These are phyloP conservation scores for Santalum album DNA, from an alignment of 164 flowering plant genomes.

Conservation along the genomic window DNA sequence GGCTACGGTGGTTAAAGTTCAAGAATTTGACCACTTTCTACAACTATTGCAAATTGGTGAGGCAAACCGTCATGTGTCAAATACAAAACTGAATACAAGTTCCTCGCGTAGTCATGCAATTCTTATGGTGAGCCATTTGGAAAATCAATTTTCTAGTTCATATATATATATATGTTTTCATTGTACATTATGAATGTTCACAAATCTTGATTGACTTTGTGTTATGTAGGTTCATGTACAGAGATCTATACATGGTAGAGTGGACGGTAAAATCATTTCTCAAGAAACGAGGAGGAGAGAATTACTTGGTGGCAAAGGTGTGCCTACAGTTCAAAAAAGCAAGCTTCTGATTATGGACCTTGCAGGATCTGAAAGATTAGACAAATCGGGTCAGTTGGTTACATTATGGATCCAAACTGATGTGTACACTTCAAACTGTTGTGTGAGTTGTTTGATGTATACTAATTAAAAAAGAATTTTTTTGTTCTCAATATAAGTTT, in stretches of 20 bases:
- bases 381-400: constrained; percentile 66
- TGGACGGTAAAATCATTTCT: constrained; percentile 21
- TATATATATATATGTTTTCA: neutral
- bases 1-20: constrained; percentile 47
- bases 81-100: constrained; percentile 80
- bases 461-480: too few relatives aligned
- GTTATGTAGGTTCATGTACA: constrained; percentile 48
- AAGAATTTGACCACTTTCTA: constrained; percentile 52
- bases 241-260: constrained; percentile 29
- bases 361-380: constrained; percentile 88
- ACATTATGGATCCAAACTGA: neutral
- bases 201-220: constrained; percentile 1
- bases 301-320: constrained; percentile 13
- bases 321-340: constrained; percentile 59
- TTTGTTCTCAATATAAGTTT: too few relatives aligned
- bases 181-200: neutral
- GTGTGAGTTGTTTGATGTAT: too few relatives aligned
- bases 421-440: neutral
- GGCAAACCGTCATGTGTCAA: constrained; percentile 82
- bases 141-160: constrained; percentile 1
- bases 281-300: constrained; percentile 13
- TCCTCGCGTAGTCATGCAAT: constrained; percentile 97
- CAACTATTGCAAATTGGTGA: constrained; percentile 69
- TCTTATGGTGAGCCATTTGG: constrained; percentile 56
- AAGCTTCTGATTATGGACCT: constrained; percentile 89